Evolutionary conservation across 176 grass and related monocot species (phyloP), one percentile per base, ranked within the genome.

Genomic region (Canna indica): DNA sequence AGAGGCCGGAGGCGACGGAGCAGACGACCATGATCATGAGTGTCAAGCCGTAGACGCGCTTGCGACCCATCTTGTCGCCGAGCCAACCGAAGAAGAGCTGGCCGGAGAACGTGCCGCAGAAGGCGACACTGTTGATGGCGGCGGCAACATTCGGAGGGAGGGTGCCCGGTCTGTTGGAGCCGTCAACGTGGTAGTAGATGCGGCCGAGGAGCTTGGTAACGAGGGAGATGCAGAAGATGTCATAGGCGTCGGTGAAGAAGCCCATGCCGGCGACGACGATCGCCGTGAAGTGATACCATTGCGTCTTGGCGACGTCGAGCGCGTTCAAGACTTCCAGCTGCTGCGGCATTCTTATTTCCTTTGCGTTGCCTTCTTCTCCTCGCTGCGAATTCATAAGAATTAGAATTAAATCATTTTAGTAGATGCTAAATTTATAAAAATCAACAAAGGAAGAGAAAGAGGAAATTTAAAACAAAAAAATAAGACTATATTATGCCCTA

Each of bases 231-330:
- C 80, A 82, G 73, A 82, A 82, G 73, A 82, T 73, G 42, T 82
- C 80, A 25, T 82, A 82, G 20, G 80, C 80, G 70, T 82, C 80
- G 24, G 73, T 82, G 66, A 82, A 82, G 73, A 82, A 82, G 53
- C 80, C 80, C 73, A 82, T 82, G 54, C 80, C 80, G 22, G 73
- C 80, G 38, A 82, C 71, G 20, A 82, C 35, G 52, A 82, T 82
- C 1, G 80, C 65, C 31, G 80, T 82, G 53, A 77, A 82, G 53
- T 82, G 80, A n/a, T 82, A 82, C 67, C 48, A 72, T 30, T 77
- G 73, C 9, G 73, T 82, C 56, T 31, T 58, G 20, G 78, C 78
- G 4, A 65, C 41, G 71, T 81, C 78, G 16, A 81, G 78, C 17
- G 78, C 60, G 57, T 28, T 75, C 32, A 81, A 42, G 42, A 81